These are phyloP conservation scores for Magnusiomyces fungicola DNA, from an alignment of 1,139 yeast genomes.

Conservation along the genomic window DNA sequence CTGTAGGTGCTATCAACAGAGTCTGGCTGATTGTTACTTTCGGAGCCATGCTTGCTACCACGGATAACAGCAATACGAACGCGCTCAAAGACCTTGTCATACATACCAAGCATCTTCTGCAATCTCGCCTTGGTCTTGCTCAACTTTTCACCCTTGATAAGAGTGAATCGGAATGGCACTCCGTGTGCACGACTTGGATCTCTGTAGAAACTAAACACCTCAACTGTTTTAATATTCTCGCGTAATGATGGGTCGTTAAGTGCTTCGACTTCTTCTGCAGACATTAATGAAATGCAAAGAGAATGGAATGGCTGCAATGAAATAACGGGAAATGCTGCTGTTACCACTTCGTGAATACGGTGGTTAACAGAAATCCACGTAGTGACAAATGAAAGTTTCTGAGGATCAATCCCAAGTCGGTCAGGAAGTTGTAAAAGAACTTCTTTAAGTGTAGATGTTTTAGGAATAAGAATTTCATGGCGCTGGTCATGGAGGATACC, in stretches of 20 bases:
- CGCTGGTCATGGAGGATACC: constrained; percentile 44
- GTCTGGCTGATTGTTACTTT: not conserved
- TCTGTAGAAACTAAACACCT: constrained; percentile 70
- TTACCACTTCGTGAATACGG: constrained; percentile 22
- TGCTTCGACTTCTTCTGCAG: constrained; percentile 30
- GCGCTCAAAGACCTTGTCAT: constrained; percentile 70
- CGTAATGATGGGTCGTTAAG: constrained; percentile 8
- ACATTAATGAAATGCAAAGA: constrained; percentile 29
- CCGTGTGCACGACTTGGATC: constrained; percentile 71
- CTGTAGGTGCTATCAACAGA: not conserved
- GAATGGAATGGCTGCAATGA: constrained; percentile 22
- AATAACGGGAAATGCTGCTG: constrained; percentile 22
- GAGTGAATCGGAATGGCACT: constrained; percentile 72
- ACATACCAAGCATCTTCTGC: constrained; percentile 61
- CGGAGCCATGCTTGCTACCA: constrained; percentile 25
- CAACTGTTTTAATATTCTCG: constrained; percentile 30
- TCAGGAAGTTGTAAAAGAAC: constrained; percentile 50
- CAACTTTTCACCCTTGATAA: constrained; percentile 49
- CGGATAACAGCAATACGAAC: constrained; percentile 50
- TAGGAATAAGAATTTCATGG: constrained; percentile 63
- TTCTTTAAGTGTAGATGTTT: constrained; percentile 49
- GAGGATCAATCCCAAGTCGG: constrained; percentile 47
- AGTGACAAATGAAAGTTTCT: constrained; percentile 46
- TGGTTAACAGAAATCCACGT: constrained; percentile 45
- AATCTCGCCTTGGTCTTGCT: constrained; percentile 61